Base-by-base conservation (phyloP, 164 flowering plant species). In the Tetracentron sinense region DNA sequence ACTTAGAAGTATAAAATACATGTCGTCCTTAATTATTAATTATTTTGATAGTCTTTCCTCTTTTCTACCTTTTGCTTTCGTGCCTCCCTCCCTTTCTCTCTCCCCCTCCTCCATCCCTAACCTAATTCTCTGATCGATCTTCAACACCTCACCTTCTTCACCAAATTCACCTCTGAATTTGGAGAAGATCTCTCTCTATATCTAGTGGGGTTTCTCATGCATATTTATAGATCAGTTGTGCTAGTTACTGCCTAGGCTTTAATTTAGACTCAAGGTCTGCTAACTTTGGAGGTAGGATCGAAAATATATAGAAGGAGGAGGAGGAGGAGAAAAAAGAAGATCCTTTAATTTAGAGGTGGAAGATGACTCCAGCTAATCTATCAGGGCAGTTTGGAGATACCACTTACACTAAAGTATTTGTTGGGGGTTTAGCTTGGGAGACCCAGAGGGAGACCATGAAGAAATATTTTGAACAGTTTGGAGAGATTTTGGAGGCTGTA, bases 361-460 rank as follows among this genome's bases (percentile, higher is more conserved):
- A 31, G 66, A 80, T 80, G 86, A 74, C 82, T 76, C 81, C 89
- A 61, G 79, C 81, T 15, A 75, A 75, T 54, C 21, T 77, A 61
- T 77, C 78, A 49, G 74, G 77, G 25, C 91, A 81, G 70, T 87
- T 89, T 64, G 97, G 96, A 27, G 98, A 92, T 54, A 92, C 98
- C 27, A 92, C 98, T 0, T 87, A 83, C 76, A 92, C 98, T 14
- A 92, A 92, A 65, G 95, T 92, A 67, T 92, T 92, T 73, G 98
- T 90, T 28, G 98, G 98, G 38, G 98, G 98, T 0, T 76, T 92
- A 67, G 98, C 98, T 26, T 92, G 96, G 96, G 96, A 92, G 67
- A 92, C 98, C n/a, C 95, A 89, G 59, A 92, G 78, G 64, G 93
- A 90, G 33, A 85, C 96, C 60, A 87, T 92, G 96, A 84, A 77